Conservation (phyloP, 257 asterid species). For the Coffea eugenioides region DNA sequence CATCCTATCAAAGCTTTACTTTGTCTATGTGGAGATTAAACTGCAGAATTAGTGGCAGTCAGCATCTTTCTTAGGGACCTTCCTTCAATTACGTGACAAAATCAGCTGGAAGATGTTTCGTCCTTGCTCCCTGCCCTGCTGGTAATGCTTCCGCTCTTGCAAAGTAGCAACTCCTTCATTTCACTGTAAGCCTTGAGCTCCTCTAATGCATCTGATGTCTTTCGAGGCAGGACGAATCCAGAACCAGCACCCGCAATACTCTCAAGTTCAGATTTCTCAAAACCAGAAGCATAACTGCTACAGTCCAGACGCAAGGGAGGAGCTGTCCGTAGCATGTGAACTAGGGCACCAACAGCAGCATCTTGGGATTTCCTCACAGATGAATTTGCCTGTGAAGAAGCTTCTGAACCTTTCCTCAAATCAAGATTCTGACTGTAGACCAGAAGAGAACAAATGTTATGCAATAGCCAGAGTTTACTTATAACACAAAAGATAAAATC, state of each 20-base stretch:
- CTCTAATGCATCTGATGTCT: constrained; percentile 82
- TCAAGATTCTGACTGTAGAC: constrained; percentile 49
- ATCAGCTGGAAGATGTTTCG: constrained; percentile 19
- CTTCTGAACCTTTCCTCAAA: constrained; percentile 53
- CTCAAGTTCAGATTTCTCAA: constrained; percentile 37
- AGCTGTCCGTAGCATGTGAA: constrained; percentile 87
- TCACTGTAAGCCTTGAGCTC: constrained; percentile 74
- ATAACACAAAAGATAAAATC: background rate
- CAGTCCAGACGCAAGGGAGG: constrained; percentile 82
- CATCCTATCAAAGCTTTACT: background rate
- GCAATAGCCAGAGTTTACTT: no score
- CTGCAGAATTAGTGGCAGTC: background rate
- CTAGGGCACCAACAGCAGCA: constrained; percentile 83
- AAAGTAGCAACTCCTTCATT: constrained; percentile 69
- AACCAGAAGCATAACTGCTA: constrained; percentile 36
- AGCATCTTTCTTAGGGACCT: background rate
- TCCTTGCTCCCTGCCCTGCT: constrained; percentile 31
- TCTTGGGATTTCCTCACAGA: constrained; percentile 70
- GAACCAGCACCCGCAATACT: constrained; percentile 52
- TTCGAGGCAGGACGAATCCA: constrained; percentile 56
- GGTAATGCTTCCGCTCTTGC: constrained; percentile 43
- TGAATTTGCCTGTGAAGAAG: constrained; percentile 47
- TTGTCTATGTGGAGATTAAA: background rate
- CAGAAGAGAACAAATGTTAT: constrained; percentile 8
- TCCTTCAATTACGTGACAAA: background rate